Evolutionary conservation across 169 alveolate genomes (phyloP).

Genomic region (Fabrea salina): DNA sequence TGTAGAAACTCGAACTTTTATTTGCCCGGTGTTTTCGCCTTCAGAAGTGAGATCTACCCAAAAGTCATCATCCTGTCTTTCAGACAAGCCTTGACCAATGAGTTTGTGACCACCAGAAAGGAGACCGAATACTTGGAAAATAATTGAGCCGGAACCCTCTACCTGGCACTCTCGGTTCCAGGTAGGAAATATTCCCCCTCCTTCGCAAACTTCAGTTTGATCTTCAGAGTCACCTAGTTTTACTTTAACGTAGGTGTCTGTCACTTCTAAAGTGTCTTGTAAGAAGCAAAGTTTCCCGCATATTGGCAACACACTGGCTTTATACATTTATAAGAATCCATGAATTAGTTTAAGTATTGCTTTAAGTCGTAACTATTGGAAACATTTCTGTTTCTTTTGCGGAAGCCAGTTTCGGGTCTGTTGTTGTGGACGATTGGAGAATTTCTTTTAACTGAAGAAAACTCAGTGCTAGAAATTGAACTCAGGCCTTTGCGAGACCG

Average conservation of each 20-base stretch:
- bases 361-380: too few relatives aligned
- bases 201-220: background rate
- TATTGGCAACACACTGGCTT: too few relatives aligned
- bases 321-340: too few relatives aligned
- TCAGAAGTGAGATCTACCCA: background rate
- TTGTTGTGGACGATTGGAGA: too few relatives aligned
- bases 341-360: too few relatives aligned
- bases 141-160: background rate
- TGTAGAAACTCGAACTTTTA: background rate
- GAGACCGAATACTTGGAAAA: background rate
- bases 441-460: too few relatives aligned
- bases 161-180: background rate
- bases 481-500: too few relatives aligned
- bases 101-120: background rate
- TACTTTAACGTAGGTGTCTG: background rate
- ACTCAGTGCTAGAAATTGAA: too few relatives aligned
- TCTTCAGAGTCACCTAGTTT: background rate
- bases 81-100: background rate
- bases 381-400: too few relatives aligned
- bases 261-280: too few relatives aligned
- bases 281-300: too few relatives aligned
- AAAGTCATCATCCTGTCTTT: background rate
- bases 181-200: constrained; percentile 1
- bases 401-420: too few relatives aligned
- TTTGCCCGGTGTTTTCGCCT: background rate